Conservation (phyloP, 148 eudicot genomes). For the Chenopodium suecicum region DNA sequence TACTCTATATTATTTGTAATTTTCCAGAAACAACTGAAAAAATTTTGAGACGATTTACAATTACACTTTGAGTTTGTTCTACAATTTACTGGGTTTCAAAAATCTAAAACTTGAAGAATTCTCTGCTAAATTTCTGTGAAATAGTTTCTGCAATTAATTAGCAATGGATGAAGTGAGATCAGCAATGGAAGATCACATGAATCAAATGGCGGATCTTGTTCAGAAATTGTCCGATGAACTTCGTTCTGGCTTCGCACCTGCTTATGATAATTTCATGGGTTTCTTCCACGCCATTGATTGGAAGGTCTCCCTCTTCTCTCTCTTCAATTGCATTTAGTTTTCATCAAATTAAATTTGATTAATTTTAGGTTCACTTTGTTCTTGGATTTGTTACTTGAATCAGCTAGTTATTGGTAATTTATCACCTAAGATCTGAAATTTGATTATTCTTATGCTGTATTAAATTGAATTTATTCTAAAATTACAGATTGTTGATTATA, state of each 20-base stretch:
- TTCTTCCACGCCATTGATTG: slow-evolving; percentile 94
- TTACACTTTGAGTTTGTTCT: too few relatives aligned
- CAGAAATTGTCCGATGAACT: slow-evolving; percentile 60
- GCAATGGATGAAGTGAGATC: slow-evolving; percentile 73
- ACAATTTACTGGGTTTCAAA: too few relatives aligned
- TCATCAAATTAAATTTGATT: background rate
- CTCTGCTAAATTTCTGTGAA: background rate
- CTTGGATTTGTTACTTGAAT: background rate
- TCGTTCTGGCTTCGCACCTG: slow-evolving; percentile 70
- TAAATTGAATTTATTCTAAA: background rate
- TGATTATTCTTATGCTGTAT: background rate
- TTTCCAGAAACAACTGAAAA: slow-evolving; percentile 4
- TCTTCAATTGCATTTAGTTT: background rate
- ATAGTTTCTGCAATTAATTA: slow-evolving; percentile 1
- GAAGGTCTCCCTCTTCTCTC: slow-evolving; percentile 49
- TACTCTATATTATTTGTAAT: too few relatives aligned
- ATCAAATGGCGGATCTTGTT: slow-evolving; percentile 78
- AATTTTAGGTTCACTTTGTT: background rate
- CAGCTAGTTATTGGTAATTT: background rate
- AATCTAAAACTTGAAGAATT: background rate
- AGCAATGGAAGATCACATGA: slow-evolving; percentile 70
- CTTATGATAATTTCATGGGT: slow-evolving; percentile 70
- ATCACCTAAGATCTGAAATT: background rate
- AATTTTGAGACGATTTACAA: background rate
- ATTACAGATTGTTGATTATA: too few relatives aligned